These are phyloP conservation scores for Spergularia marina DNA, from an alignment of 148 eudicot genomes.

Conservation along the genomic window DNA sequence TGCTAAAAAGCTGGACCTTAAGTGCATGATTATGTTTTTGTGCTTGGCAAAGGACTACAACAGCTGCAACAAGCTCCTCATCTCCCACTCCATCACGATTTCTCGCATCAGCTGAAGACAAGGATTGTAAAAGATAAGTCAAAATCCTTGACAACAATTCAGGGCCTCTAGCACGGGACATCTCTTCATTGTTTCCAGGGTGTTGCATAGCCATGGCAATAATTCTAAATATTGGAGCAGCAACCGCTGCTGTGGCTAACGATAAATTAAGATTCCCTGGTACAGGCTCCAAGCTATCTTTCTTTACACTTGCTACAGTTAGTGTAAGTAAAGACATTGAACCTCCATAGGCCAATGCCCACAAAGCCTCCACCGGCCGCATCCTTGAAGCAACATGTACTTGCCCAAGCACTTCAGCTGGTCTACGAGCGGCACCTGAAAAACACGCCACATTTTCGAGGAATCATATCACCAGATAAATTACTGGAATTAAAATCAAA, in stretches of 20 bases:
- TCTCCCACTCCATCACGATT: constrained; percentile 74
- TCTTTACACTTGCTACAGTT: constrained; percentile 66
- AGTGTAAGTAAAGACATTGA: constrained; percentile 93
- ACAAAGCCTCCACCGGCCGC: constrained; percentile 90
- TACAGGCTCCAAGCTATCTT: constrained; percentile 71
- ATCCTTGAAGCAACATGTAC: constrained; percentile 94
- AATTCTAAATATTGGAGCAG: constrained; percentile 94
- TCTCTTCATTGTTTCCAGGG: constrained; percentile 89
- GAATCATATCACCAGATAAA: not conserved
- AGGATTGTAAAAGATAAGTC: constrained; percentile 65
- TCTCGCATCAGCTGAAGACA: constrained; percentile 62
- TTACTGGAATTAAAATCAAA: not conserved
- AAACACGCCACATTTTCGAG: constrained; percentile 13
- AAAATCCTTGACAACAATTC: constrained; percentile 85
- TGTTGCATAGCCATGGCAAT: constrained; percentile 83
- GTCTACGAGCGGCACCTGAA: constrained; percentile 78
- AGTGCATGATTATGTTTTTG: constrained; percentile 80
- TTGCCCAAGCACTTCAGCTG: constrained; percentile 98
- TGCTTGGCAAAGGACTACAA: constrained; percentile 87
- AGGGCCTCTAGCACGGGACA: constrained; percentile 77
- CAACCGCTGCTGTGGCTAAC: constrained; percentile 64
- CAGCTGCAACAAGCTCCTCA: constrained; percentile 94
- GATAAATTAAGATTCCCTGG: constrained; percentile 59
- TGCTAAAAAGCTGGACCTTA: constrained; percentile 95
- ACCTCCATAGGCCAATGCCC: constrained; percentile 97